Conservation (phyloP, 2,329 filamentous ascomycete species). For the Ascochyta lentis region DNA sequence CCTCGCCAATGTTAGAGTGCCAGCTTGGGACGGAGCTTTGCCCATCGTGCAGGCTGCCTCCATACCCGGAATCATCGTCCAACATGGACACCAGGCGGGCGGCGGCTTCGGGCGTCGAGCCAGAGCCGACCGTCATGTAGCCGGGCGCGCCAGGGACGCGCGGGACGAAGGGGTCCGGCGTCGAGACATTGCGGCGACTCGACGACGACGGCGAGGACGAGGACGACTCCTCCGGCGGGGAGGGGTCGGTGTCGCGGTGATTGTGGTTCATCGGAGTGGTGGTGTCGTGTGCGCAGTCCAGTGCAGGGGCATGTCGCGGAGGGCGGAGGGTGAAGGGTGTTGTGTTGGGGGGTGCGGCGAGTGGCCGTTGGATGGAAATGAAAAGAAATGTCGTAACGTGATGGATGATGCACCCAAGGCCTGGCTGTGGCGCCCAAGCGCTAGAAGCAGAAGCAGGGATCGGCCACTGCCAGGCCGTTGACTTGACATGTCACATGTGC, state of each 20-base stretch:
- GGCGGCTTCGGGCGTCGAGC: constrained; percentile 81
- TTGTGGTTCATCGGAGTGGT: constrained; percentile 39
- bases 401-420: constrained; percentile 19
- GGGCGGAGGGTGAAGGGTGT: constrained; percentile 12
- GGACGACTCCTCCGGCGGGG: constrained; percentile 33
- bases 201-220: constrained; percentile 20
- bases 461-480: constrained; percentile 7
- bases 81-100: constrained; percentile 80
- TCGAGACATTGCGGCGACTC: constrained; percentile 32
- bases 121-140: constrained; percentile 89
- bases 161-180: constrained; percentile 34
- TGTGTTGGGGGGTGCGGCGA: constrained; percentile 17
- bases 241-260: constrained; percentile 28
- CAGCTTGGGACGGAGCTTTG: constrained; percentile 63
- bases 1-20: constrained; percentile 63
- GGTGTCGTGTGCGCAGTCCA: constrained; percentile 23
- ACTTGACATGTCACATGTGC: constrained; percentile 6
- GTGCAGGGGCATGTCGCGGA: constrained; percentile 41
- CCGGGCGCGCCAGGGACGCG: constrained; percentile 57
- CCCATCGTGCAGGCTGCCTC: constrained; percentile 73
- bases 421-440: constrained; percentile 15
- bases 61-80: constrained; percentile 90
- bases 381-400: constrained; percentile 27
- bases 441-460: constrained; percentile 8
- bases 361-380: constrained; percentile 13